phyloP scores from a whole-genome alignment of 352 stramenopile species.

The Globisporangium orthogonon region DNA sequence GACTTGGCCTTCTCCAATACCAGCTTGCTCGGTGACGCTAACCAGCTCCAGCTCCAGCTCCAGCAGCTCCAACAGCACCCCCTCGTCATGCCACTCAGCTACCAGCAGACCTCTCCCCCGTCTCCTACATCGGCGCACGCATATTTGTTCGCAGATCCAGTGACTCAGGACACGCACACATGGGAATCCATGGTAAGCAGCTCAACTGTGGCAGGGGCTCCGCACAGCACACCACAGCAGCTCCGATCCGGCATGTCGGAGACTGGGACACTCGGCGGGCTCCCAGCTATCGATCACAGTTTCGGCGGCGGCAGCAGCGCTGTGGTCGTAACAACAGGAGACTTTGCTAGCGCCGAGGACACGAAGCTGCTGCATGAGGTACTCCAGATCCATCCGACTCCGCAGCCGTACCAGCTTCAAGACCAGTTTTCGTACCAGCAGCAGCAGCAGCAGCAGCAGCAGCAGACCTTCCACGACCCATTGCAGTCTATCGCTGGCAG shows the following conservation, averaged over 20 bases:
- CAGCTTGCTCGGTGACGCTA: not conserved
- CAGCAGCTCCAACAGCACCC: too few relatives aligned
- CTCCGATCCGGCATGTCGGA: not conserved
- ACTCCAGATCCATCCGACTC: constrained; percentile 6
- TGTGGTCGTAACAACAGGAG: not conserved
- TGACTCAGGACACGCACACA: not conserved
- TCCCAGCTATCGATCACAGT: constrained; percentile 1
- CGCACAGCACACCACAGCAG: not conserved
- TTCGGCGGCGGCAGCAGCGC: not conserved
- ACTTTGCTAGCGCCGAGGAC: constrained; percentile 7
- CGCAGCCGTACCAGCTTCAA: too few relatives aligned
- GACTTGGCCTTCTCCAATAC: not conserved
- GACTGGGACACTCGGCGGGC: not conserved
- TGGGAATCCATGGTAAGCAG: not conserved
- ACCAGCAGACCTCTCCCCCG: not conserved
- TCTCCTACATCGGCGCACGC: constrained; percentile 2
- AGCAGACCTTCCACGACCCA: not conserved
- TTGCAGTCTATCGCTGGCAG: not conserved
- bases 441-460: too few relatives aligned
- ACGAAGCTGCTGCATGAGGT: constrained; percentile 13
- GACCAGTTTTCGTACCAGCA: not conserved
- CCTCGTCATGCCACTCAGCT: not conserved
- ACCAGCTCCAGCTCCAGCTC: too few relatives aligned
- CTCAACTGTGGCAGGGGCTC: too few relatives aligned
- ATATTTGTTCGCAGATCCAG: not conserved